Conservation (phyloP, 768 basidiomycete species). For the Panellus pusillus region DNA sequence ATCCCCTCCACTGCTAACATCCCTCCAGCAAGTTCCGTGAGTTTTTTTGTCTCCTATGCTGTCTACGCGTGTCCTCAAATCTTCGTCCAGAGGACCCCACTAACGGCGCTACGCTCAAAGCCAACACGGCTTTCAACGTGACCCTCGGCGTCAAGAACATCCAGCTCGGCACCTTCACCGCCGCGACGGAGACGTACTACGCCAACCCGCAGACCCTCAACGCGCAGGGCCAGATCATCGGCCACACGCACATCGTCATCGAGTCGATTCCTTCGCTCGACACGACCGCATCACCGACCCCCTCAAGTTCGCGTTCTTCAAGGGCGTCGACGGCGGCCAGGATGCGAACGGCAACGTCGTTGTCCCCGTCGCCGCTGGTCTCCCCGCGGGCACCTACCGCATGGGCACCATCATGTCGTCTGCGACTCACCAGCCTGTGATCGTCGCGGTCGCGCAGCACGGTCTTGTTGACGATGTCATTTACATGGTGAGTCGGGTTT, state of each 20-base stretch:
- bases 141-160: conserved; percentile 38
- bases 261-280: conserved; percentile 43
- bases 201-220: conserved; percentile 52
- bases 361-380: conserved; percentile 36
- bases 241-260: conserved; percentile 60
- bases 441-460: conserved; percentile 45
- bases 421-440: conserved; percentile 40
- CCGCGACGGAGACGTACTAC: conserved; percentile 50
- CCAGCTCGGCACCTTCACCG: conserved; percentile 49
- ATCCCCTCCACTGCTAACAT: conserved; percentile 44
- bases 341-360: background rate
- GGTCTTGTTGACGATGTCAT: conserved; percentile 41
- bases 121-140: conserved; percentile 45
- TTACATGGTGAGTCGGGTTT: conserved; percentile 31
- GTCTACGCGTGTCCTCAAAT: background rate
- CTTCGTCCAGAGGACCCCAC: conserved; percentile 20
- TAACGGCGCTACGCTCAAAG: conserved; percentile 41
- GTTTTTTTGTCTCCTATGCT: background rate
- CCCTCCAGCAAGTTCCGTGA: conserved; percentile 47
- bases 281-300: conserved; percentile 49
- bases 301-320: conserved; percentile 62
- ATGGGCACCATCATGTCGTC: conserved; percentile 40
- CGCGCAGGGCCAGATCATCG: conserved; percentile 40
- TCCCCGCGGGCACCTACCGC: conserved; percentile 39
- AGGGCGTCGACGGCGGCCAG: conserved; percentile 47